Evolutionary conservation across 2,329 filamentous ascomycete species (phyloP).

Genomic region (Aspergillus carbonarius): DNA sequence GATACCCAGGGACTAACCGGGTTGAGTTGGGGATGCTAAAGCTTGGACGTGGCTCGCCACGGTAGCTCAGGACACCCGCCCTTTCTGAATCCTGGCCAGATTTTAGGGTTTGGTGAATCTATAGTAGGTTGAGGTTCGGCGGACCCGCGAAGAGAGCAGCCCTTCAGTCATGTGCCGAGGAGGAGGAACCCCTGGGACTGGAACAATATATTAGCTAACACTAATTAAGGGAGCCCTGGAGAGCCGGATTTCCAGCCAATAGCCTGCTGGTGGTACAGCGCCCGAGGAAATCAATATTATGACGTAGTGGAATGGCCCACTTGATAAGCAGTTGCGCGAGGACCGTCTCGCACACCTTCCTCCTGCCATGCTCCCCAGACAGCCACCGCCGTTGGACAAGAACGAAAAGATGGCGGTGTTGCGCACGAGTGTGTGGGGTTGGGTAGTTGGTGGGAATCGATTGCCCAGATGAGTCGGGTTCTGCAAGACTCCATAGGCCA

Average conservation of each 20-base stretch:
- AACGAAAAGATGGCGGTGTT: constrained; percentile 9
- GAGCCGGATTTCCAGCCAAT: constrained; percentile 1
- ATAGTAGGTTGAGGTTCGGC: not conserved
- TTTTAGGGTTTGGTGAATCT: not conserved
- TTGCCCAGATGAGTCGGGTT: constrained; percentile 8
- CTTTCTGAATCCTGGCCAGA: not conserved
- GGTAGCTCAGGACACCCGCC: not conserved
- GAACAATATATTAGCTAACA: constrained; percentile 4
- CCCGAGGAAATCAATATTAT: constrained; percentile 19
- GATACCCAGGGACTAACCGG: not conserved
- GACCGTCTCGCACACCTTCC: not conserved
- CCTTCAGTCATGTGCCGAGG: not conserved
- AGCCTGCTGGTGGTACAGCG: not conserved
- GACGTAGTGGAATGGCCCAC: constrained; percentile 18
- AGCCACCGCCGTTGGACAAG: constrained; percentile 5
- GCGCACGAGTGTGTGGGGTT: constrained; percentile 17
- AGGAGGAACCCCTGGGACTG: not conserved
- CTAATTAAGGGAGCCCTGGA: not conserved
- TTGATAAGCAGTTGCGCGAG: constrained; percentile 11
- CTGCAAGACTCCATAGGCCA: constrained; percentile 6
- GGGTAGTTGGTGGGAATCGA: constrained; percentile 7
- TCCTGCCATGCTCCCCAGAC: constrained; percentile 9
- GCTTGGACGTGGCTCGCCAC: not conserved
- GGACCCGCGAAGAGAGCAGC: not conserved
- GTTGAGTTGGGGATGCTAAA: not conserved